Evolutionary conservation across 2,329 filamentous ascomycete species (phyloP), one percentile per base, ranked within the genome.

Genomic region (Sporothrix luriei): DNA sequence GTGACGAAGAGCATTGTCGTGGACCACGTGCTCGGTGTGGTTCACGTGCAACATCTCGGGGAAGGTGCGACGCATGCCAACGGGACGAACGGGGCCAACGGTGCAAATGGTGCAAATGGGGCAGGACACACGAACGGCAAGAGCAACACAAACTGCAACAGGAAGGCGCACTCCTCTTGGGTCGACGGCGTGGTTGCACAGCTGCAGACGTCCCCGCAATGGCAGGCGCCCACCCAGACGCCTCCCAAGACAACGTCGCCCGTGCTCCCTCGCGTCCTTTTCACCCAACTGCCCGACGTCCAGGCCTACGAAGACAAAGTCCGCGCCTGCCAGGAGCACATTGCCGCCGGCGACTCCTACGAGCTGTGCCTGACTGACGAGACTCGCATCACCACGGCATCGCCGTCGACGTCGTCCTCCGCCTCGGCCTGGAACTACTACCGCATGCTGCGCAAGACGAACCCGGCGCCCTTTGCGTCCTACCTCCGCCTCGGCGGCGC

Each of bases 401-500:
- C 19, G 2, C 3, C 29, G 80, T 2, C 78, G 80, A 0, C 72
- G 73, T 21, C 46, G 1, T 43, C 43, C 80, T 2, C 78, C 80
- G 0, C 72, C 73, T 21, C 62, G 1, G 26, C 88, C 0, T 96
- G 92, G 91, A 79, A 85, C 5, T 82, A 96, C 38, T 97, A 94
- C 81, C 86, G 86, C 57, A 83, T 85, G 1, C 85, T 97, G 1
- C 87, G 91, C 46, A 80, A 82, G 4, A 84, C 87, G 59, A 95
- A 97, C 71, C 91, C 93, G 0, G 92, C 93, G 0, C 91, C 93
- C 0, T 97, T 97, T 79, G 91, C 91, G 29, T 93, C 92, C 0
- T 97, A 91, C 77, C 82, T 97, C 69, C 88, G 87, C 13, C 84
- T 97, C 19, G 87, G 87, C 2, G 79, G 81, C 43, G 86, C 87